Percentiles rank a stretch among this genome's conserved stretches.
These are phyloP conservation scores for Septoria linicola DNA, from an alignment of 2,329 filamentous ascomycete genomes.

Conservation along the genomic window DNA sequence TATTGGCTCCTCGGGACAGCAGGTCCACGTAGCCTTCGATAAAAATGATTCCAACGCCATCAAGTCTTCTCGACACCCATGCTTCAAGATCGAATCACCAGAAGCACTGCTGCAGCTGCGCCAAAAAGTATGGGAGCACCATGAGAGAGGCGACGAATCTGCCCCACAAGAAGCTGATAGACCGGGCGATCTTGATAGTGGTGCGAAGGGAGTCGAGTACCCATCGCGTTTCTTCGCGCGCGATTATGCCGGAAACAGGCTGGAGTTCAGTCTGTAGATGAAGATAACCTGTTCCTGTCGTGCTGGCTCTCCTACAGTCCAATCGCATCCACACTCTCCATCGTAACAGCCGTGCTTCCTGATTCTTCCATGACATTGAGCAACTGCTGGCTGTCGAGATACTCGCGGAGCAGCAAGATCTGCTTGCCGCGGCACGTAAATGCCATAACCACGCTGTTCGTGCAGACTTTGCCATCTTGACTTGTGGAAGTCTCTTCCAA, in stretches of 20 bases:
- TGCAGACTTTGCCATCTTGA: slow-evolving; percentile 8
- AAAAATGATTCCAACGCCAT: slow-evolving; percentile 38
- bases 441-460: slow-evolving; percentile 9
- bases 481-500: slow-evolving; percentile 9
- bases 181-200: slow-evolving; percentile 50
- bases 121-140: slow-evolving; percentile 54
- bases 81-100: slow-evolving; percentile 53
- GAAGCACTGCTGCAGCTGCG: slow-evolving; percentile 53
- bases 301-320: not conserved
- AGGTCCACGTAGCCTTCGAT: slow-evolving; percentile 54
- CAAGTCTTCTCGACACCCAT: slow-evolving; percentile 55
- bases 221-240: slow-evolving; percentile 62
- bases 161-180: slow-evolving; percentile 57
- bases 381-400: slow-evolving; percentile 14
- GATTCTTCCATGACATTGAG: slow-evolving; percentile 11
- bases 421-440: slow-evolving; percentile 9
- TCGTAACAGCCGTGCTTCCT: slow-evolving; percentile 7
- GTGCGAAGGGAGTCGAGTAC: slow-evolving; percentile 58
- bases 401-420: slow-evolving; percentile 11
- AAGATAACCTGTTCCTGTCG: slow-evolving; percentile 3
- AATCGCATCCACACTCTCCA: slow-evolving; percentile 3
- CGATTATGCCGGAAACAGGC: slow-evolving; percentile 43
- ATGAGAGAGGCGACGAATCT: slow-evolving; percentile 47
- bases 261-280: slow-evolving; percentile 42
- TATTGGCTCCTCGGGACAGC: slow-evolving; percentile 53